A percentile compares a stretch with the other conserved stretches of the same genome.
Evolutionary conservation across 2,329 filamentous ascomycete species (phyloP).

Genomic region (Fusarium sambucinum): DNA sequence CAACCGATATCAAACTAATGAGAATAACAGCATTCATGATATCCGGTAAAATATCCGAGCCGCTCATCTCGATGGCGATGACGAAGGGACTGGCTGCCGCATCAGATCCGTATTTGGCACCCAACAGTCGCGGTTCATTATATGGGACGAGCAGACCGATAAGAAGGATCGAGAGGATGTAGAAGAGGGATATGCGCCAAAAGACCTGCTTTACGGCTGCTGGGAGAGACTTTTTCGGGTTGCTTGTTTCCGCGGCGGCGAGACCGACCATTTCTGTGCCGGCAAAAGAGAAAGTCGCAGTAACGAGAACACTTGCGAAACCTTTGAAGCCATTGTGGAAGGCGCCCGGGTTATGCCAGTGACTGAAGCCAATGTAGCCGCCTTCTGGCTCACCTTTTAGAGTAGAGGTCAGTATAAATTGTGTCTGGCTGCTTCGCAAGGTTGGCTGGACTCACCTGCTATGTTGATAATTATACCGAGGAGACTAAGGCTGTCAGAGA

Average conservation of each 20-base stretch:
- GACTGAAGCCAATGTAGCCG: constrained; percentile 82
- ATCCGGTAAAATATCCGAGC: constrained; percentile 81
- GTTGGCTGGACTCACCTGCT: constrained; percentile 64
- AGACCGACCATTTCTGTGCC: constrained; percentile 82
- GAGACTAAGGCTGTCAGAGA: constrained; percentile 64
- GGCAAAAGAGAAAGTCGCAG: constrained; percentile 79
- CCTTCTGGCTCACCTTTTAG: constrained; percentile 64
- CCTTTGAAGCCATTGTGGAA: constrained; percentile 86
- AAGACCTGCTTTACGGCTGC: constrained; percentile 93
- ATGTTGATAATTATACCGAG: constrained; percentile 87
- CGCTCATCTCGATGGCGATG: constrained; percentile 86
- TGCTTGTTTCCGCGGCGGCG: constrained; percentile 80
- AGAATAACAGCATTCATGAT: constrained; percentile 97
- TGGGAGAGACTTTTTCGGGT: constrained; percentile 83
- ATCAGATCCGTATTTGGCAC: constrained; percentile 66
- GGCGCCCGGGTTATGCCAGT: constrained; percentile 82
- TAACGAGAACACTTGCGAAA: constrained; percentile 81
- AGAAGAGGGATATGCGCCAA: constrained; percentile 92
- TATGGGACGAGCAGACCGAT: constrained; percentile 86
- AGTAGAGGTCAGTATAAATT: not conserved
- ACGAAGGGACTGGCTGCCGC: constrained; percentile 90
- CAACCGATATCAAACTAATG: constrained; percentile 89
- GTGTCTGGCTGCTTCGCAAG: too few species aligned
- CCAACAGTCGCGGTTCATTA: constrained; percentile 72
- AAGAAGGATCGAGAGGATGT: constrained; percentile 82